Evolutionary conservation across 2,329 filamentous ascomycete species (phyloP), one percentile per base, ranked within the genome.

Genomic region (Lasiodiplodia sp.): DNA sequence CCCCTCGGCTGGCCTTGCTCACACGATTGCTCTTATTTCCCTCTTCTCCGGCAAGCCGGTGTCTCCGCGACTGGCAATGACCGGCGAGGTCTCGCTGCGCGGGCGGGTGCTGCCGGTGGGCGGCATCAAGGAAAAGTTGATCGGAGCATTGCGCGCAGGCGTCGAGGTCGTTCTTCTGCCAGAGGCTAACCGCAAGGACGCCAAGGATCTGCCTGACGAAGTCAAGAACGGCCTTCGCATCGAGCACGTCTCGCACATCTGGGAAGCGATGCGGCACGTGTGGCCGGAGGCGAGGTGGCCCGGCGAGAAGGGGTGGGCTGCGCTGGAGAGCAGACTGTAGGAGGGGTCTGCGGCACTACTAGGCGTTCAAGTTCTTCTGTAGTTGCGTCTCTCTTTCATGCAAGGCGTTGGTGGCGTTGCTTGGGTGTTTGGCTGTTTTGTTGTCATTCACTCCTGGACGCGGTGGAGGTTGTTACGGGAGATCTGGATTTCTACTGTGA

Each of bases 91-190:
- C 70, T 93, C 92, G 68, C 88, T 99, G 31, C 88, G 96, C 52
- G 96, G 96, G 25, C 89, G 94, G 72, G 92, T 99, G 68, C 93
- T 96, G 81, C 93, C 95, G 31, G 96, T 99, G 44, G 96, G 96
- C 66, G 96, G 96, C 21, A 98, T 99, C 83, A 97, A 98, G 82
- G 95, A 99, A 87, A 99, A 99, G 81, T 86, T 98, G 66, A 98
- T 99, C 77, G 96, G 96, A 25, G 96, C 96, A 10, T 85, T 96
- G 77, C 88, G 95, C 67, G 96, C 96, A 2, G 96, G 96, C 34
- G 95, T 99, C 70, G 97, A 97, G 86, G 95, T 93, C 38, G 95
- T 99, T 8, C 80, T 99, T 70, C 84, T 99, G 8, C 96, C 96
- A 3, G 87, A 91, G 38, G 91, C 92, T 73, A 99, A 99, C 79